Conservation (phyloP, 2,329 filamentous ascomycete species). For the Alternaria sp. region DNA sequence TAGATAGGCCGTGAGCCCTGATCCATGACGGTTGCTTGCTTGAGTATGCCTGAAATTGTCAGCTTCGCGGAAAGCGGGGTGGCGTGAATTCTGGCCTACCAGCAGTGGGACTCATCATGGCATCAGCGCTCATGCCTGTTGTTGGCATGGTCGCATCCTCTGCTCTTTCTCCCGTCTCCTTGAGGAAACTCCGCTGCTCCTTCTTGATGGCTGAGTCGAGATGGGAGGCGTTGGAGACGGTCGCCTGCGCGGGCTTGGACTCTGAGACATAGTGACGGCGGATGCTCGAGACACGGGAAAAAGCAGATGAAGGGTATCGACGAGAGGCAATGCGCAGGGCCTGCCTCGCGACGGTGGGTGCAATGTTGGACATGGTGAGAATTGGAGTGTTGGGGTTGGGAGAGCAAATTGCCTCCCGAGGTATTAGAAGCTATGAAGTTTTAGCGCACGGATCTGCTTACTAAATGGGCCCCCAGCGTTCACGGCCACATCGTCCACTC, state of each 20-base stretch:
- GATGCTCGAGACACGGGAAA: slow-evolving; percentile 51
- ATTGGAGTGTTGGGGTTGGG: slow-evolving; percentile 13
- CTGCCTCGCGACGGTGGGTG: slow-evolving; percentile 76
- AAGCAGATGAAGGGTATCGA: slow-evolving; percentile 52
- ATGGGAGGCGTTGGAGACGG: slow-evolving; percentile 63
- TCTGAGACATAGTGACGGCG: slow-evolving; percentile 81
- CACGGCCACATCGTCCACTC: neutral
- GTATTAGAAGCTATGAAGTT: slow-evolving; percentile 3
- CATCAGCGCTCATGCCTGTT: slow-evolving; percentile 64
- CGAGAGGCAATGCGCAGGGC: slow-evolving; percentile 67
- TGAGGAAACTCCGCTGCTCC: slow-evolving; percentile 79
- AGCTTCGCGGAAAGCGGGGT: slow-evolving; percentile 14
- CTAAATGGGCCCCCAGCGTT: neutral
- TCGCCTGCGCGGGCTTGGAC: slow-evolving; percentile 78
- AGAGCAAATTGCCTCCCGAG: slow-evolving; percentile 7
- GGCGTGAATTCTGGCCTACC: slow-evolving; percentile 49
- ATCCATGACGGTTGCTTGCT: slow-evolving; percentile 91
- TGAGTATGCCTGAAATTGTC: slow-evolving; percentile 70
- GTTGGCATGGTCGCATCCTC: slow-evolving; percentile 65
- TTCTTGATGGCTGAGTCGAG: slow-evolving; percentile 83
- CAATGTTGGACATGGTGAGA: slow-evolving; percentile 54
- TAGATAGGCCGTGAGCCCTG: slow-evolving; percentile 94
- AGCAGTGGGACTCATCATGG: slow-evolving; percentile 81
- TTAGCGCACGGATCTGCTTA: neutral
- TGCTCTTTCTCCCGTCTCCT: slow-evolving; percentile 61